A percentile compares a stretch with the other conserved stretches of the same genome.
These are phyloP conservation scores for Fusarium subtropicale DNA, from an alignment of 2,329 filamentous ascomycete genomes.

Conservation along the genomic window DNA sequence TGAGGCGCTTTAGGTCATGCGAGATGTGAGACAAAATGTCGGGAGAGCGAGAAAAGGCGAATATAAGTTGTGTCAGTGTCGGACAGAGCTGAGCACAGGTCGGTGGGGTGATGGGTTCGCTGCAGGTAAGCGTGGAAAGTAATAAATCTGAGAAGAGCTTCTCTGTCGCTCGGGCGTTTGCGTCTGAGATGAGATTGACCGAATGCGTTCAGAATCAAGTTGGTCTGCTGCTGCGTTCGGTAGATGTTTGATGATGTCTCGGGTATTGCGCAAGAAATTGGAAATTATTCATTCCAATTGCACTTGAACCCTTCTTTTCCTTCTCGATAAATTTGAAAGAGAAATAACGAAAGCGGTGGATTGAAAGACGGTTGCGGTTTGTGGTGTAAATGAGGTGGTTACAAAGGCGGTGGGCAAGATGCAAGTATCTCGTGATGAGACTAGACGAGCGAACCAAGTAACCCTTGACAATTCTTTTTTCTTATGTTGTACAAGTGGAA, in stretches of 20 bases:
- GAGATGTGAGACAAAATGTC: slow-evolving; percentile 20
- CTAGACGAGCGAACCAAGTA: slow-evolving; percentile 8
- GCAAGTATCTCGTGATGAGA: slow-evolving; percentile 37
- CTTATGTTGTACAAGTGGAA: slow-evolving; percentile 2
- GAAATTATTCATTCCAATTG: slow-evolving; percentile 10
- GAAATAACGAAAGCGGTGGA: slow-evolving; percentile 1
- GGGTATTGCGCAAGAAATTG: slow-evolving; percentile 10
- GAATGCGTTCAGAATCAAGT: slow-evolving; percentile 13
- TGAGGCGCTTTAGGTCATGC: slow-evolving; percentile 26
- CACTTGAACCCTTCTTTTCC: slow-evolving; percentile 32
- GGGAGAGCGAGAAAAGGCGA: slow-evolving; percentile 26
- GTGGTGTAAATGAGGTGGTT: slow-evolving; percentile 10
- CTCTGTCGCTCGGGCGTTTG: slow-evolving; percentile 17
- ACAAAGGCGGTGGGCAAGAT: slow-evolving; percentile 36
- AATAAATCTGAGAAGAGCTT: slow-evolving; percentile 14
- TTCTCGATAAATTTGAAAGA: neutral
- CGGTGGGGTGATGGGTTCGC: slow-evolving; percentile 29
- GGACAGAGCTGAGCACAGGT: slow-evolving; percentile 23
- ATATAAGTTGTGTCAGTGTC: slow-evolving; percentile 11
- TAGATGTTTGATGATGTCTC: slow-evolving; percentile 29
- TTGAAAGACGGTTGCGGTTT: slow-evolving; percentile 23
- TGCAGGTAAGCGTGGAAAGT: slow-evolving; percentile 32
- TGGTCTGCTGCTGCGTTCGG: slow-evolving; percentile 14
- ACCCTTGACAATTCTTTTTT: neutral
- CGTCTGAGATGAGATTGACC: slow-evolving; percentile 10